Conservation (phyloP, 176 grass and related monocot species). For the Juncus inflexus region DNA sequence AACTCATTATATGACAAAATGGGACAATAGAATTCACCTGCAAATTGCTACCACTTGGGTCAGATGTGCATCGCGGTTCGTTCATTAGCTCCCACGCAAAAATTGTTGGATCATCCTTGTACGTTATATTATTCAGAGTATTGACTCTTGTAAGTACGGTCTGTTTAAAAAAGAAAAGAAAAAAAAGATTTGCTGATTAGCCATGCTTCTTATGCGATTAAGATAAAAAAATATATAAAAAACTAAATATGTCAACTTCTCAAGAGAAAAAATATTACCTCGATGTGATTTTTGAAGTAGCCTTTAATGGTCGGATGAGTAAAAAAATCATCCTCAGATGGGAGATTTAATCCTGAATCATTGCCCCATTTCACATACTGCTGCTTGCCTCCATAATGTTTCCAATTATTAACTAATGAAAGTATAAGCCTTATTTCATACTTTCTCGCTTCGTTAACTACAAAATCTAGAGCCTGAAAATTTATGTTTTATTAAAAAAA, state of each 20-base stretch:
- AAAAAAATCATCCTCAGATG: conserved; percentile 63
- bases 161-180: conserved; percentile 24
- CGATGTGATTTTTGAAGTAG: conserved; percentile 53
- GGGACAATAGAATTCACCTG: conserved; percentile 24
- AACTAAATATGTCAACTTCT: not conserved
- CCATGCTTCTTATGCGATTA: not conserved
- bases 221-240: no score
- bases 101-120: conserved; percentile 72
- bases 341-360: conserved; percentile 36
- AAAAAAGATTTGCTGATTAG: not conserved
- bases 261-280: conserved; percentile 16
- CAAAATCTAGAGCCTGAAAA: conserved; percentile 69
- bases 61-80: conserved; percentile 51
- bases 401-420: conserved; percentile 56
- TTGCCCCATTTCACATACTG: conserved; percentile 63
- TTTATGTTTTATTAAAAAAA: not conserved
- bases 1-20: no score
- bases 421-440: conserved; percentile 53
- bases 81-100: conserved; percentile 82
- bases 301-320: conserved; percentile 39
- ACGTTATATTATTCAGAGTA: conserved; percentile 46
- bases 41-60: conserved; percentile 48
- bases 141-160: conserved; percentile 56
- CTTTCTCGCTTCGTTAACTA: conserved; percentile 62
- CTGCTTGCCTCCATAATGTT: conserved; percentile 56